Conservation (phyloP, 73 alveolate species). For the Breviolum minutum region DNA sequence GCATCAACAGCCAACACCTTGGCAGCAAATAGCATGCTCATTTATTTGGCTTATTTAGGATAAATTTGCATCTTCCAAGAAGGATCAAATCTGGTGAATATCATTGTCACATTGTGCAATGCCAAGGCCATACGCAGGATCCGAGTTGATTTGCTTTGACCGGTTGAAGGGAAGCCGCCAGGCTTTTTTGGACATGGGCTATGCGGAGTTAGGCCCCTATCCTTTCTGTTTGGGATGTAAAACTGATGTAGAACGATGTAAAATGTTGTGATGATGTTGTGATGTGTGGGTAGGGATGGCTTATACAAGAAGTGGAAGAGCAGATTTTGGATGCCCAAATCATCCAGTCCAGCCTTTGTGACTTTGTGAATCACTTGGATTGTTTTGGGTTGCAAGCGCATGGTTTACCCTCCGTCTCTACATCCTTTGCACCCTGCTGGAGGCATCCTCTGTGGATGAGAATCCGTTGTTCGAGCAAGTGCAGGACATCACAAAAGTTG, state of each 20-base stretch:
- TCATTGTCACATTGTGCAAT: not conserved
- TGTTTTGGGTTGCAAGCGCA: too few species aligned
- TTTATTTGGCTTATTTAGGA: too few species aligned
- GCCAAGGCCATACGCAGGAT: conserved; percentile 62
- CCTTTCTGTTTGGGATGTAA: too few species aligned
- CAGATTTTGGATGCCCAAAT: too few species aligned
- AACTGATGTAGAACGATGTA: too few species aligned
- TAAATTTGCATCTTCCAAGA: not conserved
- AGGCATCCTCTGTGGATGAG: conserved; percentile 46
- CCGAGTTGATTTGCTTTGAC: conserved; percentile 85
- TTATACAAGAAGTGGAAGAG: too few species aligned
- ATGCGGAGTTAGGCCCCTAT: too few species aligned
- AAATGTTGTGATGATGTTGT: too few species aligned
- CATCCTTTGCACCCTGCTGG: too few species aligned
- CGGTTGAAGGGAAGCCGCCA: conserved; percentile 37
- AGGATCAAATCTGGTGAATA: not conserved
- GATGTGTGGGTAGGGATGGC: too few species aligned
- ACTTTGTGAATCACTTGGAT: too few species aligned
- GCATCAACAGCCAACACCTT: not conserved
- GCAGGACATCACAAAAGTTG: not conserved
- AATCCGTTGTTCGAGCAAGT: conserved; percentile 84
- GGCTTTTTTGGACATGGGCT: not conserved
- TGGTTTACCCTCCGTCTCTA: not conserved
- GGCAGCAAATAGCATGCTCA: not conserved
- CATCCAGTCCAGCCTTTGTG: too few species aligned